phyloP scores from a whole-genome alignment of 768 basidiomycete species.

The Agaricus sinodeliciosus region DNA sequence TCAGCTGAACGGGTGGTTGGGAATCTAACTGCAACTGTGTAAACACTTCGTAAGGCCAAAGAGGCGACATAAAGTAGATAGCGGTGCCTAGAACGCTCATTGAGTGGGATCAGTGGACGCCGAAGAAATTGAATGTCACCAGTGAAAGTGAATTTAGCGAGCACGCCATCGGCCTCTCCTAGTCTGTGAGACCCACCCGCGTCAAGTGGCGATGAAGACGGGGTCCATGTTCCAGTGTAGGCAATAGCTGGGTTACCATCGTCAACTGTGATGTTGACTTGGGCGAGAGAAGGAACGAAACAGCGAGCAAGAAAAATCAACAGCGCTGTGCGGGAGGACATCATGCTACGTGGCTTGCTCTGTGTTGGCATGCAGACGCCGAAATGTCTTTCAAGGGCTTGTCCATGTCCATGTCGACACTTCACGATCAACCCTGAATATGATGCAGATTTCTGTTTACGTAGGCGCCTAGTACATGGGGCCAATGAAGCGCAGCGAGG shows the following conservation, averaged over 20 bases:
- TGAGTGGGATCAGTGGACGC: not conserved
- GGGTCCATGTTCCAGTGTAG: conserved; percentile 2
- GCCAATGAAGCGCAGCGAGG: too few relatives aligned
- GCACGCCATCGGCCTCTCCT: not conserved
- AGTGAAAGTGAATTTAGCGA: conserved; percentile 7
- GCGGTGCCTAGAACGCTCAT: conserved; percentile 22
- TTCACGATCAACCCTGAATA: too few relatives aligned
- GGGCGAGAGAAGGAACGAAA: not conserved
- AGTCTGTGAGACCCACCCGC: not conserved
- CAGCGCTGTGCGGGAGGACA: not conserved
- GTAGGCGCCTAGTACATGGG: too few relatives aligned
- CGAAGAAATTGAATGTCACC: not conserved
- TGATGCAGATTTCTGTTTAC: too few relatives aligned
- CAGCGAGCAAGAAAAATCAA: not conserved
- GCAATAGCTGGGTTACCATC: conserved; percentile 4
- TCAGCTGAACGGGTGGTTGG: conserved; percentile 23
- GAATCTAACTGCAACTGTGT: conserved; percentile 33
- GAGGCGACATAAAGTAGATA: conserved; percentile 30
- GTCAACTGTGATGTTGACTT: conserved; percentile 10
- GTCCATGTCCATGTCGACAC: too few relatives aligned
- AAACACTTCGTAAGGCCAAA: conserved; percentile 35
- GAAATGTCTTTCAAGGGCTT: too few relatives aligned
- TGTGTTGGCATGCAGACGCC: too few relatives aligned
- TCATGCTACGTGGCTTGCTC: too few relatives aligned
- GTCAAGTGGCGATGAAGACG: not conserved